phyloP scores from a whole-genome alignment of 139 green algal genomes.

The Penium margaritaceum region DNA sequence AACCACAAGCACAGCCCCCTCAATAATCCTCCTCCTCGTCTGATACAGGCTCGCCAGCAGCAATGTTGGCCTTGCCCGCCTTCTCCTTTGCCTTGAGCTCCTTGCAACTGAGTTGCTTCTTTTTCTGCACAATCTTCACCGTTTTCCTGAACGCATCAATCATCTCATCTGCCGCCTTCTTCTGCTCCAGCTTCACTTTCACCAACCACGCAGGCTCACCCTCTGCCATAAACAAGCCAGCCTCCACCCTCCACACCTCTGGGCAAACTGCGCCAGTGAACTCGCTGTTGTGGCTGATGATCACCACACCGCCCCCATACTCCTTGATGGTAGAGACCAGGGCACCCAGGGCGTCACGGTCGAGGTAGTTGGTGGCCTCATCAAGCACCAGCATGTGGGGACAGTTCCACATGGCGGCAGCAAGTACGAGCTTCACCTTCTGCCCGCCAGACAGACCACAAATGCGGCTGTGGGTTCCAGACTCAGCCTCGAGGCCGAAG shows the following conservation, averaged over 20 bases:
- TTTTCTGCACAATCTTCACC: conserved; percentile 30
- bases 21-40: conserved; percentile 37
- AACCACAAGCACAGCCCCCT: too few species aligned
- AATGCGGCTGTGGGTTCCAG: conserved; percentile 46
- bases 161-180: conserved; percentile 27
- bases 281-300: conserved; percentile 66
- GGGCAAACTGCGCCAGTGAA: conserved; percentile 30
- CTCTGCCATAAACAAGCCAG: conserved; percentile 5
- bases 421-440: conserved; percentile 69
- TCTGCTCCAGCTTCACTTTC: conserved; percentile 11
- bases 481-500: conserved; percentile 64
- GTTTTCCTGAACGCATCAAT: conserved; percentile 43
- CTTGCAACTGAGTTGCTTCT: conserved; percentile 42
- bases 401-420: conserved; percentile 61
- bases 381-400: conserved; percentile 66
- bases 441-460: conserved; percentile 56
- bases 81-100: conserved; percentile 44
- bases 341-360: conserved; percentile 50
- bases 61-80: conserved; percentile 12
- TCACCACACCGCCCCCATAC: conserved; percentile 62
- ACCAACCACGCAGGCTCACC: conserved; percentile 24
- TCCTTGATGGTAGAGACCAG: conserved; percentile 49
- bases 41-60: conserved; percentile 14
- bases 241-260: conserved; percentile 28
- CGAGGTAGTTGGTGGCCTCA: conserved; percentile 78